Base-by-base conservation (phyloP, 495 filamentous ascomycete species). In the Hapsidospora chrysogenum region DNA sequence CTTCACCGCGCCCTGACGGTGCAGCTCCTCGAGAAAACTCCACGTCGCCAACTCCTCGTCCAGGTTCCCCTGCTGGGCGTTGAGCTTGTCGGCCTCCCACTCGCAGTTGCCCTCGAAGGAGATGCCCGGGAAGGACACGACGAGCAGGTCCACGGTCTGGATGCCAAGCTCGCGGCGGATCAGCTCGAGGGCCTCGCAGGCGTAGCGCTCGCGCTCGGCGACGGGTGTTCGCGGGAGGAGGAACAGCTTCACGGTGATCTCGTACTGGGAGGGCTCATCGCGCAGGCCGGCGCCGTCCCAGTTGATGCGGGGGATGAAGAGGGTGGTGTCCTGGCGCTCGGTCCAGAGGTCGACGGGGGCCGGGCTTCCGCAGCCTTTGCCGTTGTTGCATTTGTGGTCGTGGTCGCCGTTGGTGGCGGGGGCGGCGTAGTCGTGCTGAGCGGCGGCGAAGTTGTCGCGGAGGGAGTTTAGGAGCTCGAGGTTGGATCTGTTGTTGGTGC, bases 161-260 rank as follows among this genome's bases (percentile, higher is more conserved):
- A 83, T 73, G 33, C 73, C 66, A 37, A 99, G 60, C 42, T 89
- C 80, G 49, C 74, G 77, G 43, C 77, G 61, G 17, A 95, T 85
- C 4, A 87, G 53, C 41, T 72, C 65, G 45, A 92, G 66, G 1
- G 86, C 86, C 47, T 89, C 78, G 26, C 64, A 51, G 11, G 78
- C 79, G 53, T 92, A 74, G 37, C 59, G 57, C 40, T 61, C 62
- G 38, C 85, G 68, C 35, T 71, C 56, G 17, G 59, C 60, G 0
- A 69, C 60, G 9, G 74, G 63, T 13, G 80, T 70, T 18, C 66
- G 68, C 2, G 84, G 82, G 13, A 93, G 66, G 52, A 87, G 92
- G 68, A 95, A 95, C 15, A 95, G 58, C 51, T 95, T 95, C 28
- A 83, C 74, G 1, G 86, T 95, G 50, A 93, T 92, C 55, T 92